Percentiles rank a stretch among this genome's conserved stretches.
Conservation (phyloP, 129 eudicot species). For the Tagetes erecta region DNA sequence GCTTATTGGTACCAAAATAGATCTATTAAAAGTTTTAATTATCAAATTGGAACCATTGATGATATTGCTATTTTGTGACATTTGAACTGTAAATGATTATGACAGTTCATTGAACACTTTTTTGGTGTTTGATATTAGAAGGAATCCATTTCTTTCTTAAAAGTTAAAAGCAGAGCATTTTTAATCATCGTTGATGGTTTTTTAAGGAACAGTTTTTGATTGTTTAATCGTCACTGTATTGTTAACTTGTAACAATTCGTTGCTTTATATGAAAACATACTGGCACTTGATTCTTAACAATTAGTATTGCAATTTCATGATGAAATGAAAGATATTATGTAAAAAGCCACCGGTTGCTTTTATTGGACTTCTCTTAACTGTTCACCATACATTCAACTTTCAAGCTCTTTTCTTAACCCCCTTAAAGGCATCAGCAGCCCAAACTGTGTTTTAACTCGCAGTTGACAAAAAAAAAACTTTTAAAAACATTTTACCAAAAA, state of each 20-base stretch:
- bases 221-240: background rate
- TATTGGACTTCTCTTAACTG: constrained; percentile 11
- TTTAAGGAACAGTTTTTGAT: constrained; percentile 7
- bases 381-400: constrained; percentile 25
- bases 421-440: background rate
- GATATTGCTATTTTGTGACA: background rate
- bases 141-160: background rate
- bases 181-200: background rate
- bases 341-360: constrained; percentile 19
- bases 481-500: background rate
- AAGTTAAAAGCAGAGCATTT: background rate
- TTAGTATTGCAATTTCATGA: constrained; percentile 6
- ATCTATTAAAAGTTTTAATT: background rate
- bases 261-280: background rate
- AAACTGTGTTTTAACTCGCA: background rate
- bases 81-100: background rate
- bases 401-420: background rate
- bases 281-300: background rate
- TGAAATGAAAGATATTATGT: constrained; percentile 19
- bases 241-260: background rate
- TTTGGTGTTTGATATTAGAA: constrained; percentile 3
- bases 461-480: background rate
- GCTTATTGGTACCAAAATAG: background rate
- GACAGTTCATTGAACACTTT: background rate
- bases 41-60: background rate